A percentile compares a stretch with the other conserved stretches of the same genome.
Conservation (phyloP, 2,329 filamentous ascomycete genomes). For the Colletotrichum zoysiae region DNA sequence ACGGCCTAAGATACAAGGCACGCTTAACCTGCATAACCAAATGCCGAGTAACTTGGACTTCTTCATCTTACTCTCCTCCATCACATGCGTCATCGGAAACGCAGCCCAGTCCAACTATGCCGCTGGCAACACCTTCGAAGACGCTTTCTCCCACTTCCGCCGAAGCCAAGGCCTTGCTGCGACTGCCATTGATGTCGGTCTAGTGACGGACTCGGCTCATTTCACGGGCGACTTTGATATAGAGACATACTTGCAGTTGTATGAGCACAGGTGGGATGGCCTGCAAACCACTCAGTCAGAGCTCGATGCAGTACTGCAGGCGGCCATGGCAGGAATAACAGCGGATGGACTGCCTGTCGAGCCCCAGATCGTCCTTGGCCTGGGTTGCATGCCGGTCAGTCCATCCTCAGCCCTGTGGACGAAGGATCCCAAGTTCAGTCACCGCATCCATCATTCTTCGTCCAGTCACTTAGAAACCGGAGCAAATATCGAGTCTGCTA, state of each 20-base stretch:
- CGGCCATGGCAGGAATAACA: slow-evolving; percentile 17
- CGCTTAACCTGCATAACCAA: too few species aligned
- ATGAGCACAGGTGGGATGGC: slow-evolving; percentile 25
- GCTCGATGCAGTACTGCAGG: neutral
- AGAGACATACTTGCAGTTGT: slow-evolving; percentile 27
- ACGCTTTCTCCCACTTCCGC: slow-evolving; percentile 46
- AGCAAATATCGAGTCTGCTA: too few species aligned
- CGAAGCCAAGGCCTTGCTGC: slow-evolving; percentile 32
- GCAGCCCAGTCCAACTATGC: slow-evolving; percentile 57
- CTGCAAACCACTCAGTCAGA: slow-evolving; percentile 24
- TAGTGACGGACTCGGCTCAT: slow-evolving; percentile 10
- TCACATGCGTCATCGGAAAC: slow-evolving; percentile 51
- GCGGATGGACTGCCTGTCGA: neutral
- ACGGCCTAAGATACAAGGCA: slow-evolving; percentile 51
- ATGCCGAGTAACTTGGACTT: slow-evolving; percentile 44
- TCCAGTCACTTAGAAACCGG: too few species aligned
- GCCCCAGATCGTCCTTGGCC: too few species aligned
- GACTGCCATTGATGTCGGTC: slow-evolving; percentile 45
- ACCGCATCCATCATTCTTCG: too few species aligned
- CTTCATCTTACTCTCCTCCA: slow-evolving; percentile 55
- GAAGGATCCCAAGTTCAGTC: too few species aligned
- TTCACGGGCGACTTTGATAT: slow-evolving; percentile 25
- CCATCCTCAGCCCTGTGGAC: too few species aligned
- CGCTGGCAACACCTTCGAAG: slow-evolving; percentile 52
- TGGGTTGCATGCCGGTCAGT: too few species aligned